Evolutionary conservation across 305 asterid species (phyloP).

Genomic region (Solanum hybrid): DNA sequence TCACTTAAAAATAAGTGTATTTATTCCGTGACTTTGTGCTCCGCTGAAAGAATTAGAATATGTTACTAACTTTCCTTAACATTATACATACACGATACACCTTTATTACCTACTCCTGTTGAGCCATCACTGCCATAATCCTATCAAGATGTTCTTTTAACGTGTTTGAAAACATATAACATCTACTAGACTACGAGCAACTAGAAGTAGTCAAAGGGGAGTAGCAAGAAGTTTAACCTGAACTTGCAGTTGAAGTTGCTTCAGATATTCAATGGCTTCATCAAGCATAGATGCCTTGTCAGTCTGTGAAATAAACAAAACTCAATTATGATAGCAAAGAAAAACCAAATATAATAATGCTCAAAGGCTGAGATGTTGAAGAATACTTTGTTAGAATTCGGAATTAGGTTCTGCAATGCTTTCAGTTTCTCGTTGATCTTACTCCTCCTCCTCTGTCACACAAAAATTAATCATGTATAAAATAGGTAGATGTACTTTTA

Average conservation of each 20-base stretch:
- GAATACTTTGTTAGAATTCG: constrained; percentile 81
- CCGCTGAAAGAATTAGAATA: neutral
- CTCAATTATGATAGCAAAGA: neutral
- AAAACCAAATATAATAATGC: neutral
- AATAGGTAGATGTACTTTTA: neutral
- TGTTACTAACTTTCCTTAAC: neutral
- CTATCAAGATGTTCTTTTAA: neutral
- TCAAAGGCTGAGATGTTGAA: neutral
- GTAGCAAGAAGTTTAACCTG: constrained; percentile 43
- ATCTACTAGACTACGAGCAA: neutral
- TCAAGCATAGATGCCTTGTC: constrained; percentile 99
- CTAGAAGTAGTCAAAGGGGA: neutral
- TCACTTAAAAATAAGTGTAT: neutral
- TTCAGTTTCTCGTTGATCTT: constrained; percentile 90
- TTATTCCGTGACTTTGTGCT: neutral
- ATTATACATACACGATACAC: neutral
- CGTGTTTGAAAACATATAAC: neutral
- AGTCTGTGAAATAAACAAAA: constrained; percentile 40
- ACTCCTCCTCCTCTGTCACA: constrained; percentile 87
- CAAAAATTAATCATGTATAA: constrained; percentile 10
- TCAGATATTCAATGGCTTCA: constrained; percentile 95
- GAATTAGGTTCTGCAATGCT: constrained; percentile 87
- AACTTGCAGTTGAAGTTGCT: constrained; percentile 96
- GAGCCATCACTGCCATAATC: neutral
- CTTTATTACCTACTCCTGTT: neutral